Base-by-base conservation (phyloP, 306 rosid species). In the Quercus suber region DNA sequence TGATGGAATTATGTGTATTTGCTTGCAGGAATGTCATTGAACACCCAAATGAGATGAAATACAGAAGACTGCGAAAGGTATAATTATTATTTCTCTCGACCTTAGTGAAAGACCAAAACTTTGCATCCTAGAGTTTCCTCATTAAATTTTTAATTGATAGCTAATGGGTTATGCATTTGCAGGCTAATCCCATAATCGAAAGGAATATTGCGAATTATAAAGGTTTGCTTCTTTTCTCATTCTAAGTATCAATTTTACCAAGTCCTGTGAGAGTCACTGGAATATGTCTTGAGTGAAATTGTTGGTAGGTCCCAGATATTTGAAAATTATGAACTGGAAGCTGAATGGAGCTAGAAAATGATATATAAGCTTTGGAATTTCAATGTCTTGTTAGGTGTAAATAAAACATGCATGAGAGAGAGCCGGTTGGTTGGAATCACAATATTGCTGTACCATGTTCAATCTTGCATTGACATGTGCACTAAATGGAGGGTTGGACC, bases 61-160 rank as follows among this genome's bases (percentile, higher is more conserved):
- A 88, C 84, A 85, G 83, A 86, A 87, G 87, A 83, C 76, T 95
- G 59, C 87, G 97, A 5, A 95, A 93, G 99, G 99, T 92, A 84
- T 77, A 37, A 61, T 76, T 61, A 12, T 43, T 10, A 28, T 76
- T 57, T 45, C 35, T 51, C 45, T 59, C 57, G 33, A 67, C 58
- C 59, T 73, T 43, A 75, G 60, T 14, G 74, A 35, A 41, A 41
- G 11, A 41, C 12, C 45, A 41, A 41, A 27, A 61, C 71, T 57
- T 30, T 70, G 33, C 61, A 6, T 17, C 23, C 21, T 73, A 52
- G 27, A 9, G 21, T 17, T 79, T 79, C 61, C 61, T 60, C 51
- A 70, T 30, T 64, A 73, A 35, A 76, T 21, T 13, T 58, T 73
- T 13, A 18, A 2, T 58, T 18, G 19, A 83, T 69, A 37, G 69